phyloP scores from a whole-genome alignment of 768 basidiomycete genomes.

The Paxillus ammoniavirescens region DNA sequence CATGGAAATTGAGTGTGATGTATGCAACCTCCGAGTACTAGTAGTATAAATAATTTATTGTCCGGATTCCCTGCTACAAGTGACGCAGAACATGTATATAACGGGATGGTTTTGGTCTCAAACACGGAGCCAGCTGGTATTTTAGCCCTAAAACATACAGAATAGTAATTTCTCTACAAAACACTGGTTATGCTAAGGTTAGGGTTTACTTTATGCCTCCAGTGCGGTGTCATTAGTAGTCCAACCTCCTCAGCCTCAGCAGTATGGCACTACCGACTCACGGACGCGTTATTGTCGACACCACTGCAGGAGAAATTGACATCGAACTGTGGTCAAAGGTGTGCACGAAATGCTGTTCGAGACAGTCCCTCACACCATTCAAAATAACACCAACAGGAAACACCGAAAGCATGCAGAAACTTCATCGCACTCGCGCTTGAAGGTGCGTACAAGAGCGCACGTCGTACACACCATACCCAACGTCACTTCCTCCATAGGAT shows the following conservation, averaged over 20 bases:
- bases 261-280: constrained; percentile 81
- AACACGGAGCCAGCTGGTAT: too few species aligned
- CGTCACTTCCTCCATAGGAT: constrained; percentile 51
- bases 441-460: constrained; percentile 50
- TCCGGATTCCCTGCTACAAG: background rate
- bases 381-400: constrained; percentile 54
- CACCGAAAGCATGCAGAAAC: constrained; percentile 91
- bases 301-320: constrained; percentile 84
- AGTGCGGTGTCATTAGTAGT: background rate
- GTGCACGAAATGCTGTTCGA: constrained; percentile 4
- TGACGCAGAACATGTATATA: too few species aligned
- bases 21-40: background rate
- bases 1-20: background rate
- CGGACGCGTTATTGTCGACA: constrained; percentile 85
- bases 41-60: background rate
- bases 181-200: too few species aligned
- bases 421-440: constrained; percentile 87
- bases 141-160: too few species aligned
- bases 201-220: too few species aligned
- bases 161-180: too few species aligned
- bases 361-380: background rate
- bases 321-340: constrained; percentile 94
- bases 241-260: background rate
- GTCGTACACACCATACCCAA: constrained; percentile 2
- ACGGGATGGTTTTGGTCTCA: background rate